Evolutionary conservation across 345 rosid genomes (phyloP), one percentile per base, ranked within the genome.

Genomic region (Rhizophora apiculata): DNA sequence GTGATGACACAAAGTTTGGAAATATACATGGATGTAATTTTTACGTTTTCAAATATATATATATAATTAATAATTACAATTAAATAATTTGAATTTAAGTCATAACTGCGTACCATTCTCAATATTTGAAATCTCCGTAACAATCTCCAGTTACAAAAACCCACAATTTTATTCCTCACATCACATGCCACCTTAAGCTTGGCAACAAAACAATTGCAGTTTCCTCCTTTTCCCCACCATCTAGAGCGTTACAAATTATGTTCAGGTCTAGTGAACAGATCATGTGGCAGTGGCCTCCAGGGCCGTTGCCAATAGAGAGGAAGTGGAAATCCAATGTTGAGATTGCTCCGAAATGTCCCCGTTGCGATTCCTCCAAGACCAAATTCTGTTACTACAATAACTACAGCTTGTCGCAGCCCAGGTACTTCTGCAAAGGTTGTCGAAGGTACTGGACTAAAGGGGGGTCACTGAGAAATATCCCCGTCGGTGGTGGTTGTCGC

Each of bases 361-460:
- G 98, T 1, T 93, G 98, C 61, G 87, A 91, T 22, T 93, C 98
- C 30, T 19, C 96, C 43, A 85, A 90, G 82, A 93, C 98, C 68
- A 93, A 90, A 70, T 93, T 90, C 75, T 93, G 96, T 76, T 90
- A 93, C 74, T 93, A 88, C 88, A 93, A 93, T 71, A 90, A 90
- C 86, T 92, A 92, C 46, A 92, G 98, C 84, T 72, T 92, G 81
- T 85, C 94, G 1, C 98, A 92, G 87, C 98, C 96, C 5, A 78
- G 96, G 39, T 90, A 88, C 83, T 88, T 90, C 62, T 90, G 98
- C 68, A 92, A 92, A 69, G 85, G 82, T 49, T 92, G 98, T 59
- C 76, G 96, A 24, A 71, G 98, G 77, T 90, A 92, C 62, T 92
- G 98, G 96, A 92, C 98, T 24, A 88, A 87, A 78, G 98, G 98